A percentile compares a stretch with the other conserved stretches of the same genome.
Evolutionary conservation across 140 eudicot species (phyloP).

Genomic region (Bidens hawaiensis): DNA sequence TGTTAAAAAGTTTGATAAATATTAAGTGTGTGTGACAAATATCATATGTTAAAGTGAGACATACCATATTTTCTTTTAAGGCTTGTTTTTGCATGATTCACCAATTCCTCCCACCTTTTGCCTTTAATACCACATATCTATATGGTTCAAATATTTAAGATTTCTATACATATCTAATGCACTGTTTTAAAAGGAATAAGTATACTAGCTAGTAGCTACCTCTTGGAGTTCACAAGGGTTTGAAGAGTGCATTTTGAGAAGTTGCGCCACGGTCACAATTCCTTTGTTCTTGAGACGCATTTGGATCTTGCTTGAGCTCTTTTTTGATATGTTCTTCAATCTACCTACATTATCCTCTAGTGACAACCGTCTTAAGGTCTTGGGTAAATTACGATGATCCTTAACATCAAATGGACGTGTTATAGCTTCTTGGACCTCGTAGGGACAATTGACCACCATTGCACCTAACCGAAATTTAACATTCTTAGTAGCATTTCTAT

Average conservation of each 20-base stretch:
- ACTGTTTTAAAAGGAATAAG: not conserved
- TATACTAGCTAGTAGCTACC: not conserved
- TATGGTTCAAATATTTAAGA: not conserved
- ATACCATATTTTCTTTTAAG: not conserved
- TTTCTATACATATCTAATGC: not conserved
- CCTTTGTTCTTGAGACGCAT: not conserved
- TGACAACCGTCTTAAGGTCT: not conserved
- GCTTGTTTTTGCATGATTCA: constrained; percentile 23
- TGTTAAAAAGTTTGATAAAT: not conserved
- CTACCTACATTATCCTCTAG: constrained; percentile 5
- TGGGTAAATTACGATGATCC: constrained; percentile 18
- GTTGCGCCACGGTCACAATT: constrained; percentile 1
- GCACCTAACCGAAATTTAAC: constrained; percentile 23
- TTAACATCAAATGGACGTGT: constrained; percentile 18
- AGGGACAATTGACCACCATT: constrained; percentile 6
- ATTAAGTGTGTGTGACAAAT: not conserved
- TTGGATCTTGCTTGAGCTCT: not conserved
- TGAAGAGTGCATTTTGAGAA: constrained; percentile 1
- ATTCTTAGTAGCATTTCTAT: not conserved
- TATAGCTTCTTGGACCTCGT: constrained; percentile 12
- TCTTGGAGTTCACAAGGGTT: constrained; percentile 13
- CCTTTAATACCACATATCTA: constrained; percentile 15
- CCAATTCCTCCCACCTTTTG: constrained; percentile 10
- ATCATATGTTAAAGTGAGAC: not conserved
- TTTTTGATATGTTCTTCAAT: constrained; percentile 3